phyloP scores from a whole-genome alignment of 768 basidiomycete genomes.

The Boletus huronensis region DNA sequence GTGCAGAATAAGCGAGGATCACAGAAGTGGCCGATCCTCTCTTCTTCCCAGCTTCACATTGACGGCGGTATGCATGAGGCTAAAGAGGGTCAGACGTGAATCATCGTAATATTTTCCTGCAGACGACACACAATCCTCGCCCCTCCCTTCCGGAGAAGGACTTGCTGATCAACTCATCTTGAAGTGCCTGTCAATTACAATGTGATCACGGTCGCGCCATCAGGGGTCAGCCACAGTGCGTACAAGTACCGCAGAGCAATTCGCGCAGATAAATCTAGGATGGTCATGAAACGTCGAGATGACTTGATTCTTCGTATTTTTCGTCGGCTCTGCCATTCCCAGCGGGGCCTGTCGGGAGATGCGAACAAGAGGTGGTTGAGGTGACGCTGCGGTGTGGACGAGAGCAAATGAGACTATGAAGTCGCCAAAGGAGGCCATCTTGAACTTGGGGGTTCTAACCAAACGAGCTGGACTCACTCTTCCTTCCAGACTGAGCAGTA shows the following conservation, averaged over 20 bases:
- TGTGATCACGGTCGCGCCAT: background rate
- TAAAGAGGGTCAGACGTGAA: conserved; percentile 26
- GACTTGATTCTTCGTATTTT: conserved; percentile 54
- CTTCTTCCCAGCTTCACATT: conserved; percentile 71
- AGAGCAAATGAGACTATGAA: conserved; percentile 18
- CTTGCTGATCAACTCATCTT: conserved; percentile 84
- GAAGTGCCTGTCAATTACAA: conserved; percentile 51
- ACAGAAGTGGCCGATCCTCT: conserved; percentile 76
- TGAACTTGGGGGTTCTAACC: background rate
- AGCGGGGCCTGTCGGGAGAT: background rate
- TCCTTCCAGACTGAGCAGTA: background rate
- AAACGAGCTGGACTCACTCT: background rate
- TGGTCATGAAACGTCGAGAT: conserved; percentile 60
- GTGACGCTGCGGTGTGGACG: background rate
- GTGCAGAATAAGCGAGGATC: conserved; percentile 16
- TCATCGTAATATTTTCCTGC: background rate
- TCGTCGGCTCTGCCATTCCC: conserved; percentile 27
- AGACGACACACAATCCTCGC: conserved; percentile 63
- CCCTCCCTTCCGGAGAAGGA: conserved; percentile 82
- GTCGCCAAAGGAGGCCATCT: conserved; percentile 23
- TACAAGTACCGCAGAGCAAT: conserved; percentile 70
- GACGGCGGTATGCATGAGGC: conserved; percentile 72
- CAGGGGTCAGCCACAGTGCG: conserved; percentile 23
- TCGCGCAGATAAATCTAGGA: conserved; percentile 65
- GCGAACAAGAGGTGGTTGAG: background rate